Evolutionary conservation across 2,329 filamentous ascomycete species (phyloP).

Genomic region (Phaeosphaeriaceae sp.): DNA sequence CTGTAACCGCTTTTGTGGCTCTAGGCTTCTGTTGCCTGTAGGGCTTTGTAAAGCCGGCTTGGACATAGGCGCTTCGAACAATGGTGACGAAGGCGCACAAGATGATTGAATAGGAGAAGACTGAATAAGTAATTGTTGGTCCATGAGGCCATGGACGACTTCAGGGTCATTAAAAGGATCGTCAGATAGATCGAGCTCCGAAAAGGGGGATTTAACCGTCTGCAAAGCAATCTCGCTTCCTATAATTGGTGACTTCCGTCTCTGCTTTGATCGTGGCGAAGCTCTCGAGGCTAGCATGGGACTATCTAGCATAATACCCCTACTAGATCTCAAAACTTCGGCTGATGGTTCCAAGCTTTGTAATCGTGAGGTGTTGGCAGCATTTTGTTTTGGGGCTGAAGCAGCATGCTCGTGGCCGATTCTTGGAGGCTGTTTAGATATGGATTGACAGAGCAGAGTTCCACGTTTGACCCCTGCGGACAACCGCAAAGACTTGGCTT

Average conservation of each 20-base stretch:
- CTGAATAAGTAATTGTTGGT: slow-evolving; percentile 31
- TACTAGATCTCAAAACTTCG: background rate
- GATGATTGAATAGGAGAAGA: slow-evolving; percentile 14
- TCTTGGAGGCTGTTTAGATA: slow-evolving; percentile 20
- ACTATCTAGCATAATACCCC: background rate
- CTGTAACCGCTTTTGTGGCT: background rate
- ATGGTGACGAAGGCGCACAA: slow-evolving; percentile 8
- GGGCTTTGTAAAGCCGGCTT: background rate
- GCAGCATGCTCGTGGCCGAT: slow-evolving; percentile 8
- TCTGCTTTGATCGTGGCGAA: background rate
- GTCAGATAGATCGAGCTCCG: slow-evolving; percentile 11
- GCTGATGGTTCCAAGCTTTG: slow-evolving; percentile 8
- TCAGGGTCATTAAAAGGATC: slow-evolving; percentile 34
- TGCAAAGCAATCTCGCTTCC: background rate
- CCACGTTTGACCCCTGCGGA: slow-evolving; percentile 49
- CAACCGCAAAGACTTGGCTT: slow-evolving; percentile 47
- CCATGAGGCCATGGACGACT: slow-evolving; percentile 35
- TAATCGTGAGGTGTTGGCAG: slow-evolving; percentile 1
- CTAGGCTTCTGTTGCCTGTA: background rate
- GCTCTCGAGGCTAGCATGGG: background rate
- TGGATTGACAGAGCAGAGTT: slow-evolving; percentile 52
- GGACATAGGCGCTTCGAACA: background rate
- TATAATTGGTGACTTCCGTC: background rate
- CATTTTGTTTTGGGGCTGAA: background rate
- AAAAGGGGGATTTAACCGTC: slow-evolving; percentile 2